phyloP scores from a whole-genome alignment of 345 rosid species.

The Gossypium mustelinum region DNA sequence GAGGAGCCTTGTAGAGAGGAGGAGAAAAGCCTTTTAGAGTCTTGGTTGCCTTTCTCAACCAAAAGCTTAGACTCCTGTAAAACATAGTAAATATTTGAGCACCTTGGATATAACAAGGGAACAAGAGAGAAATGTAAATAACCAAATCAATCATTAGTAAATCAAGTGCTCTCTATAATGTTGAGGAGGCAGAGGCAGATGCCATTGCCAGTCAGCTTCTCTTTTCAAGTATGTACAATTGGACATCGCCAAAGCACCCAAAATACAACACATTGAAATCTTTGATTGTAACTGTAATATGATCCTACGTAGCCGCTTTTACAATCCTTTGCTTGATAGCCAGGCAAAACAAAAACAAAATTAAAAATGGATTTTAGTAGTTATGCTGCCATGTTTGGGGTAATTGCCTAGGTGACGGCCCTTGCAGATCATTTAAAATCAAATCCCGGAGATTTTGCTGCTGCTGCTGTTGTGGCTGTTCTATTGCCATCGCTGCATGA shows the following conservation, averaged over 20 bases:
- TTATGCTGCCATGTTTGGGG: slow-evolving; percentile 23
- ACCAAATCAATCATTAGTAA: background rate
- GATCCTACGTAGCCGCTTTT: slow-evolving; percentile 18
- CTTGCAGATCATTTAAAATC: slow-evolving; percentile 17
- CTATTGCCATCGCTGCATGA: slow-evolving; percentile 17
- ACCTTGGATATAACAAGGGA: too few species aligned
- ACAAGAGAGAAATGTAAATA: background rate
- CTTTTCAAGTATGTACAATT: slow-evolving; percentile 27
- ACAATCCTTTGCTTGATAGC: background rate
- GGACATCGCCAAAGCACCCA: slow-evolving; percentile 19
- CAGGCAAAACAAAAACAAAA: slow-evolving; percentile 4
- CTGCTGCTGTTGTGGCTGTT: slow-evolving; percentile 17
- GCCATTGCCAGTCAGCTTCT: background rate
- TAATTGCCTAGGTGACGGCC: slow-evolving; percentile 13
- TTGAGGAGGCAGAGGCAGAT: slow-evolving; percentile 10
- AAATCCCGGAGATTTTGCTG: slow-evolving; percentile 17
- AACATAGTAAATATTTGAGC: too few species aligned
- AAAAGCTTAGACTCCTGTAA: too few species aligned
- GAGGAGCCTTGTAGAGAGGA: too few species aligned
- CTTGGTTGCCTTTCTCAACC: too few species aligned
- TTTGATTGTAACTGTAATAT: slow-evolving; percentile 5
- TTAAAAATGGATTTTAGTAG: slow-evolving; percentile 15
- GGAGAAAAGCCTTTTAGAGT: too few species aligned
- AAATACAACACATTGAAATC: background rate
- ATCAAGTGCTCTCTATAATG: background rate